Evolutionary conservation across 1,139 yeast species (phyloP), one percentile per base, ranked within the genome.

Genomic region (Debaryomyces subglobosus): DNA sequence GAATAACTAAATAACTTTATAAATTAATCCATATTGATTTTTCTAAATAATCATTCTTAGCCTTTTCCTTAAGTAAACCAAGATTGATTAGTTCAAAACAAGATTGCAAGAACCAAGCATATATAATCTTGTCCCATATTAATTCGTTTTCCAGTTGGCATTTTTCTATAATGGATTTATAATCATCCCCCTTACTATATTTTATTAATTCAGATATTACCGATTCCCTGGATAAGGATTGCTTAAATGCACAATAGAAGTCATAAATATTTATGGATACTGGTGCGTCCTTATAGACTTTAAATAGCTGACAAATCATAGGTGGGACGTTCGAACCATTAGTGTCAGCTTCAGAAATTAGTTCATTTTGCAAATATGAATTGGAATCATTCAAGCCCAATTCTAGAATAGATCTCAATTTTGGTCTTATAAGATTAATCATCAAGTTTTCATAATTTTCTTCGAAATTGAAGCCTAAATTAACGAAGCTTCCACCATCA

Each of bases 271-370:
- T 91, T 53, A 90, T 78, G 23, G 77, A 71, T 2, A 85, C 75
- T 24, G 90, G 89, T 0, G 97, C 94, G 60, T 91, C 97, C 52
- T 94, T 81, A 63, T 86, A 86, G 18, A 90, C 74, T 42, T 82
- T 78, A 66, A 83, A 91, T 47, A 90, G 64, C 40, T 79, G 80
- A 33, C 82, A 73, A 10, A 86, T 63, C 2, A 78, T 74, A 39
- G 85, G 95, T 50, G 74, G 80, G 49, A 74, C 42, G 10, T 49
- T 40, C 16, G 41, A 30, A 7, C 47, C 43, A 16, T 49, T 33
- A 12, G 39, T 21, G 9, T 46, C 33, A 0, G 50, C 50, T 4
- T 52, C 48, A 13, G 48, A 44, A 6, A 68, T 55, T 35, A 68
- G 49, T 2, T 55, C 57, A 49, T 65, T 65, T 10, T 63, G 51